These are phyloP conservation scores for Oryza longistaminata DNA, from an alignment of 176 grass and related monocot genomes.

Conservation along the genomic window DNA sequence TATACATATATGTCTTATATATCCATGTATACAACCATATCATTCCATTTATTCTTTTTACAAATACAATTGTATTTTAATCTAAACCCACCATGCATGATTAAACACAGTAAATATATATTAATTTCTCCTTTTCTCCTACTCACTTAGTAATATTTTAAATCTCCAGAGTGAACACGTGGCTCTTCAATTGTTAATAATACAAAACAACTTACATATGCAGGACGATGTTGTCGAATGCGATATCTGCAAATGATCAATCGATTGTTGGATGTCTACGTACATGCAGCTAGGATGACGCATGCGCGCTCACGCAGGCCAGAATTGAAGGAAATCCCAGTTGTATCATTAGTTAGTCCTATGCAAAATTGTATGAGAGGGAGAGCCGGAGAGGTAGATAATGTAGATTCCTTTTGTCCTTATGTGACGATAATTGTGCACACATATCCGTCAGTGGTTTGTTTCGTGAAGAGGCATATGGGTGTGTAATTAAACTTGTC, in stretches of 20 bases:
- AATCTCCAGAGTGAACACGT: no score
- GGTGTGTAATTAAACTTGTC: no score
- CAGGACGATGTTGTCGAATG: slow-evolving; percentile 42
- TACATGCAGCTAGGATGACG: not conserved
- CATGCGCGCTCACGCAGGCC: not conserved
- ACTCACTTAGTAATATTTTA: not conserved
- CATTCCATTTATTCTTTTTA: no score
- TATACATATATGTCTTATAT: not conserved
- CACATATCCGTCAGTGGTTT: no score
- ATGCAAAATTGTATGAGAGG: no score
- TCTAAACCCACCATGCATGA: no score
- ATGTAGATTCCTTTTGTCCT: no score
- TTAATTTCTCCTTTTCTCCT: not conserved
- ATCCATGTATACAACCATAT: not conserved
- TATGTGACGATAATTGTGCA: no score
- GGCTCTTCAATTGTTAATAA: no score
- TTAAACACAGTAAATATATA: not conserved
- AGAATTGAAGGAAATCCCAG: not conserved
- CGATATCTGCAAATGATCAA: slow-evolving; percentile 47
- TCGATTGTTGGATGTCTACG: not conserved
- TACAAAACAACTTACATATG: not conserved
- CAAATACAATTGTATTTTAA: not conserved
- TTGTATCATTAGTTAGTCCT: no score
- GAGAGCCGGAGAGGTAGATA: no score
- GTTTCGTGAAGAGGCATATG: no score